A percentile compares a stretch with the other conserved stretches of the same genome.
Evolutionary conservation across 768 basidiomycete genomes (phyloP).

Genomic region (Boletus pseudo-olivaceus): DNA sequence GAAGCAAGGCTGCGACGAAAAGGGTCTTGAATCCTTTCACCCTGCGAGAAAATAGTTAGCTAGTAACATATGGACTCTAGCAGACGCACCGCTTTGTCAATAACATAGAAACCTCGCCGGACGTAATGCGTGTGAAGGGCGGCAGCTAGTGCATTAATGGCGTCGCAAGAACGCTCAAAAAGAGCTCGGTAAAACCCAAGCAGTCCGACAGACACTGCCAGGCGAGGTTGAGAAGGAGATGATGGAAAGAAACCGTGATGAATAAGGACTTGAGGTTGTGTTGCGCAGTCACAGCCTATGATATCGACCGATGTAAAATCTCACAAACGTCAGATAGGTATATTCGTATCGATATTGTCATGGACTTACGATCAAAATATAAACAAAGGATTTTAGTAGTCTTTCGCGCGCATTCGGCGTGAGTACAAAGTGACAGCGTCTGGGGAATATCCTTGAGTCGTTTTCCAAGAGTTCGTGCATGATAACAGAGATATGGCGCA

Average conservation of each 20-base stretch:
- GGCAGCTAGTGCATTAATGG: background rate
- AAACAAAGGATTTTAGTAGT: background rate
- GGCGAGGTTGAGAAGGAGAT: background rate
- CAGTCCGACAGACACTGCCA: background rate
- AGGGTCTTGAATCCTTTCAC: background rate
- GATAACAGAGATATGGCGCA: background rate
- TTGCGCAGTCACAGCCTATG: background rate
- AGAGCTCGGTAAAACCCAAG: background rate
- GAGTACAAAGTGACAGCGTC: background rate
- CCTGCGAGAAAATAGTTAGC: background rate
- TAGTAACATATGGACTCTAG: background rate
- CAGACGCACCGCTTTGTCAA: background rate
- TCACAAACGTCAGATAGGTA: background rate
- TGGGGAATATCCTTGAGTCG: background rate
- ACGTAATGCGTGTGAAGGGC: background rate
- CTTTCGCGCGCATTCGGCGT: background rate
- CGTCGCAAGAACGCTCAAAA: background rate
- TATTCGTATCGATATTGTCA: background rate
- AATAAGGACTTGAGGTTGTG: background rate
- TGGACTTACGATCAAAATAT: background rate
- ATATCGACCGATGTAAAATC: background rate
- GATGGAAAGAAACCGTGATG: background rate
- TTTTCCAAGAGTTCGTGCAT: background rate
- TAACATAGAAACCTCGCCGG: background rate
- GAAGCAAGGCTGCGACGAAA: background rate